Base-by-base conservation (phyloP, 1,284 basidiomycete genomes). In the Microbotryum lychnidis-dioicae region DNA sequence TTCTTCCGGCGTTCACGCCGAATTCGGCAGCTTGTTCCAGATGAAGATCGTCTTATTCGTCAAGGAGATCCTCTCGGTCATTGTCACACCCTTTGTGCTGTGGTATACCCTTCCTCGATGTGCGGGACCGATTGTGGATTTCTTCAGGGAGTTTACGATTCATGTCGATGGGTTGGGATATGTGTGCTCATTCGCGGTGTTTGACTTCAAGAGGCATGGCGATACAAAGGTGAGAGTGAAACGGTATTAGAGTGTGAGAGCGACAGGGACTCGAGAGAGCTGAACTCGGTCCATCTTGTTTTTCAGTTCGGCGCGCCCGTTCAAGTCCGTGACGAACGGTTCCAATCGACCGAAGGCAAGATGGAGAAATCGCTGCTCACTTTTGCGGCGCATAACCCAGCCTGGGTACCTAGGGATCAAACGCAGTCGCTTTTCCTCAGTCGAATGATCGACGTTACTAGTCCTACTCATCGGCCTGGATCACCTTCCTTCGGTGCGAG, bases 331-430 rank as follows among this genome's bases (percentile, higher is more conserved):
- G 84, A 89, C 67, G 84, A 84, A 71, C 82, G 83, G 57, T 84
- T 87, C 78, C 79, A 87, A 67, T 88, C 87, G 7, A 89, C 88
- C 68, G 88, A 93, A 69, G 88, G 89, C 58, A 96, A 97, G 80
- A 97, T 98, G 91, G 94, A 98, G 79, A 93, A 97, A 79, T 89
- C 86, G 71, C 91, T 98, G 77, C 78, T 97, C 45, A 92, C 91
- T 72, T 98, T 98, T 27, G 69, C 69, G 0, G 64, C 65, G 1
- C 64, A 68, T 37, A 66, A 70, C 46, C 68, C 68, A 8, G 57
- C 61, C 16, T 70, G 68, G 68, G 60, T 64, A 23, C 68, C 68
- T 2, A 62, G 60, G 16, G 66, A 69, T 31, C 61, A 65, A 52
- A 60, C 68, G 0, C 68, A 69, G 45, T 67, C 65, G 7, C 62